Percentiles rank a stretch among this genome's conserved stretches.
phyloP scores from a whole-genome alignment of 2,329 filamentous ascomycete species.

The Neofusicoccum parvum region DNA sequence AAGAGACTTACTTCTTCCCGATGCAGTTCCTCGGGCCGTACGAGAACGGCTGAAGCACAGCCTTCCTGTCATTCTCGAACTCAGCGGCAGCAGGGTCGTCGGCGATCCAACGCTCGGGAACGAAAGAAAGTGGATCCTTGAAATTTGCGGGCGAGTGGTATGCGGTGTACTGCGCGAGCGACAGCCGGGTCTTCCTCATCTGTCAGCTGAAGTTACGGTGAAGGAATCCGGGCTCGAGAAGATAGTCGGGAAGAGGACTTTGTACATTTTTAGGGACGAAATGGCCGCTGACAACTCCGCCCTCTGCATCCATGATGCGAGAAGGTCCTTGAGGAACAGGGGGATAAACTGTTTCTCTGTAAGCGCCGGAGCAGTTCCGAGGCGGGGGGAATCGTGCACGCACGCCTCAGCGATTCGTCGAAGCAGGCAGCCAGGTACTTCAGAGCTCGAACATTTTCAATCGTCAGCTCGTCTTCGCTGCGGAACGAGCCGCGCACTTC shows the following conservation, averaged over 20 bases:
- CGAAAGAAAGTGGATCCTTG: constrained; percentile 32
- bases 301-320: constrained; percentile 38
- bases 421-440: constrained; percentile 46
- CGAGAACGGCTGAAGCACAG: constrained; percentile 34
- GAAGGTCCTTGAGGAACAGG: constrained; percentile 46
- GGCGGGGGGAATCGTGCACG: too few species aligned
- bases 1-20: constrained; percentile 35
- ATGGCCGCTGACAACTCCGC: constrained; percentile 40
- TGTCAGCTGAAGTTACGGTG: too few species aligned
- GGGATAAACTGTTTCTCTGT: constrained; percentile 33
- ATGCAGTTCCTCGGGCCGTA: constrained; percentile 40
- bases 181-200: too few species aligned
- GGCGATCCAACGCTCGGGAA: constrained; percentile 38
- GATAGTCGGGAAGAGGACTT: too few species aligned
- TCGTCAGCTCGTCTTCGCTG: constrained; percentile 34
- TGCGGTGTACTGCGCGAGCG: constrained; percentile 28
- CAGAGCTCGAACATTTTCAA: constrained; percentile 33
- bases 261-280: constrained; percentile 33
- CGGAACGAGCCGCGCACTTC: constrained; percentile 33
- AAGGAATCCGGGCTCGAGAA: too few species aligned
- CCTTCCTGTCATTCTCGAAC: constrained; percentile 33
- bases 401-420: too few species aligned
- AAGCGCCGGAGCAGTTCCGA: too few species aligned
- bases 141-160: constrained; percentile 37
- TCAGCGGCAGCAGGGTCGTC: background rate